phyloP scores from a whole-genome alignment of 2,329 filamentous ascomycete species.

The Fusarium sp. region DNA sequence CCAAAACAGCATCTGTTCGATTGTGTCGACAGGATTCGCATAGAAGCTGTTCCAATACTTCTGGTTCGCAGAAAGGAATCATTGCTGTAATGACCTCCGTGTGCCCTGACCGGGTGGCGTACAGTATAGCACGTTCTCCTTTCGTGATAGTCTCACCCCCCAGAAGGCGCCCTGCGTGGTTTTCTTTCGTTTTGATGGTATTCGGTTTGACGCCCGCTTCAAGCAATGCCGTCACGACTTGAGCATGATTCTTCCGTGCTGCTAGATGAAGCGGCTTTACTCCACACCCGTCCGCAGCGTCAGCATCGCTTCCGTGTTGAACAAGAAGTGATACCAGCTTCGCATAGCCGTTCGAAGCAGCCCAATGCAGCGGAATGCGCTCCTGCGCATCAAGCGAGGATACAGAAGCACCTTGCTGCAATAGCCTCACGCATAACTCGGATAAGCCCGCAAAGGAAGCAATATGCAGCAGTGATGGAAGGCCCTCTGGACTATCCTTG shows the following conservation, averaged over 20 bases:
- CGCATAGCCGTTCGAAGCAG: slow-evolving; percentile 34
- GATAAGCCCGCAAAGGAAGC: slow-evolving; percentile 38
- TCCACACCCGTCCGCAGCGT: slow-evolving; percentile 24
- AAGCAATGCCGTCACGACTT: slow-evolving; percentile 12
- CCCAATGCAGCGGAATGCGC: slow-evolving; percentile 38
- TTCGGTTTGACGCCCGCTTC: slow-evolving; percentile 29
- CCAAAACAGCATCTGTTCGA: slow-evolving; percentile 24
- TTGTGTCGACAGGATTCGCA: slow-evolving; percentile 31
- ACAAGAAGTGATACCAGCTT: slow-evolving; percentile 26
- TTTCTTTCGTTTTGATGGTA: slow-evolving; percentile 25
- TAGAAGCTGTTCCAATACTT: slow-evolving; percentile 30
- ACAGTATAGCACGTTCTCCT: slow-evolving; percentile 30
- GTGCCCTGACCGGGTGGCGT: slow-evolving; percentile 33
- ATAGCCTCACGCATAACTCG: slow-evolving; percentile 10
- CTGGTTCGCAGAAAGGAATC: slow-evolving; percentile 32
- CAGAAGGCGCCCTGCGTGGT: neutral
- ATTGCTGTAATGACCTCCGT: slow-evolving; percentile 22
- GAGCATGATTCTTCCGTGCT: slow-evolving; percentile 13
- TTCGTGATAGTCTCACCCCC: slow-evolving; percentile 1
- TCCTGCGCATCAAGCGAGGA: slow-evolving; percentile 23
- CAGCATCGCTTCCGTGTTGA: slow-evolving; percentile 11
- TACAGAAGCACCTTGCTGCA: slow-evolving; percentile 7
- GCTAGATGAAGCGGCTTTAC: slow-evolving; percentile 39
- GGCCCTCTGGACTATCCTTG: slow-evolving; percentile 5
- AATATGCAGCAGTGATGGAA: slow-evolving; percentile 35